Evolutionary conservation across 1,139 yeast genomes (phyloP), one percentile per base, ranked within the genome.

Genomic region (Debaryomyces sp.): DNA sequence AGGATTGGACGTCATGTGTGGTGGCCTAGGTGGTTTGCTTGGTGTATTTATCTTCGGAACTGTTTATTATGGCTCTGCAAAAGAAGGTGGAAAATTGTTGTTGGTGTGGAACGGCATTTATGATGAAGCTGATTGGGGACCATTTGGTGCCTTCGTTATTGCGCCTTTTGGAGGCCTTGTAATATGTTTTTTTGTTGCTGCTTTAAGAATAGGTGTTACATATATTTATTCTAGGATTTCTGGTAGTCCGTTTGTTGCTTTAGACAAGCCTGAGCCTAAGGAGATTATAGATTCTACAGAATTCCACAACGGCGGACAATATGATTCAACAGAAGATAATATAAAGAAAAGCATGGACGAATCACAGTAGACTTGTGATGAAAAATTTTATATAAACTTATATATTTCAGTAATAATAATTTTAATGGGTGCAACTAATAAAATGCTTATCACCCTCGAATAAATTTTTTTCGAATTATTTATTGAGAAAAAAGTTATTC

Each of bases 91-190:
- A n/a, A 78, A 78, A 54, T 75, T 91, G 43, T 60, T 80, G 38
- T 76, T 91, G 50, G 70, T 87, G 43, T 82, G 88, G 81, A 82
- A 89, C 55, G 97, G 97, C 45, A 71, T 92, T 36, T 92, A 92
- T 63, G 74, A 79, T 51, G 70, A 80, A 12, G 81, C 79, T 48
- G 97, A 92, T 64, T 92, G 97, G 97, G 89, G 96, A 60, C 84
- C 96, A 0, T 92, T 91, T 69, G 97, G 96, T 27, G 97, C 97
- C 1, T 91, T 91, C 68, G 95, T 89, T 6, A 88, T 85, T 55
- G 96, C 97, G 1, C 97, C 97, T 4, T 77, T 85, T 44, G 96
- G 95, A 17, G 91, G 95, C 15, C 58, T 91, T 2, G 53, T 86
- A 2, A 72, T 85, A 52, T 85, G 89, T 1, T 66, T 80, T 17